Evolutionary conservation across 345 rosid species (phyloP), one percentile per base, ranked within the genome.

Genomic region (Populus tremula): DNA sequence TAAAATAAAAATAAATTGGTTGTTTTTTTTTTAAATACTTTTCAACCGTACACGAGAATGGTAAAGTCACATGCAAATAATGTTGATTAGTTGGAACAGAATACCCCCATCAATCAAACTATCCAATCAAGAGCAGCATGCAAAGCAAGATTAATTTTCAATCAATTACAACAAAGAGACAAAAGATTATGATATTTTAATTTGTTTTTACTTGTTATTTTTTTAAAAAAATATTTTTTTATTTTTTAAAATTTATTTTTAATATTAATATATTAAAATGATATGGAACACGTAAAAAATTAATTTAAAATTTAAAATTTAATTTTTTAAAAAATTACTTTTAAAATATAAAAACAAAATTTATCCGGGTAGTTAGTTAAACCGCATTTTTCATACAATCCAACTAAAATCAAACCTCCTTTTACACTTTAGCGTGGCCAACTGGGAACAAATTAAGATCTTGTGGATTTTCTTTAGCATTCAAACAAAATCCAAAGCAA

Each of bases 401-500:
- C 41, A 33, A 53, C 56, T 20, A 41, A 79, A 79, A 43, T 18
- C 56, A 33, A 72, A 21, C 50, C 4, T 41, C 9, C 18, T 18
- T 43, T 43, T 65, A 10, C 73, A 41, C 53, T 4, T 33, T 76
- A 53, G 23, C 29, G 67, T 79, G 80, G 77, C 72, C 50, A 80
- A 54, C 74, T 74, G 85, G 81, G 77, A 80, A 76, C 67, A 77
- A 81, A 35, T 35, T 6, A 66, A 85, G 81, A 76, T 81, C 76
- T 73, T 20, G n/a, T 23, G 66, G 82, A 82, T 79, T 87, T 85
- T 76, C 71, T 82, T 83, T 84, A 50, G 82, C 66, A 84, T 84
- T 71, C 85, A 85, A 87, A 85, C 83, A 80, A 87, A 78, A 84
- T 77, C 84, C 67, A 72, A 84, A 69, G 41, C 23, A 50, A 64